phyloP scores from a whole-genome alignment of 208 protist species.

The Blastocrithidia nonstop region DNA sequence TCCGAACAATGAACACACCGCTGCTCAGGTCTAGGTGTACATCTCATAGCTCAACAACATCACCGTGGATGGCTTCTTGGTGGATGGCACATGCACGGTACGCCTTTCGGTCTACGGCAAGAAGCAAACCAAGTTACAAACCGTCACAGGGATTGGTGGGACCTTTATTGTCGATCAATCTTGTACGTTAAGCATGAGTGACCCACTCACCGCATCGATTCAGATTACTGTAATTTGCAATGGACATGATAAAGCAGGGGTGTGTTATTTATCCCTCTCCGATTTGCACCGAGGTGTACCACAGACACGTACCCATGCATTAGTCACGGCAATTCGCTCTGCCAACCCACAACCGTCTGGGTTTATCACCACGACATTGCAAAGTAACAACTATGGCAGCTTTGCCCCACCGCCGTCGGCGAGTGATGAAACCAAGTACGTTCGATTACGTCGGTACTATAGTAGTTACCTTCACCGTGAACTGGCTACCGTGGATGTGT shows the following conservation, averaged over 20 bases:
- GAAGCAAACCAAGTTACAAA: conserved; percentile 13
- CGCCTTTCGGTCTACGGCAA: conserved; percentile 32
- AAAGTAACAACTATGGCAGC: conserved; percentile 32
- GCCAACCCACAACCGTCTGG: conserved; percentile 24
- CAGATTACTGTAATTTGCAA: conserved; percentile 34
- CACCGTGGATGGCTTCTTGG: conserved; percentile 20
- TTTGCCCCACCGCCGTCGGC: conserved; percentile 13
- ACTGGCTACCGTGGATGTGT: conserved; percentile 38
- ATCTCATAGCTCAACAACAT: conserved; percentile 35
- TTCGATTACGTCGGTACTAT: conserved; percentile 40
- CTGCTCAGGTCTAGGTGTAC: conserved; percentile 15
- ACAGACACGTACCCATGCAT: conserved; percentile 43
- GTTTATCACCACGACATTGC: conserved; percentile 39
- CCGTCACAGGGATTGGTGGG: conserved; percentile 16
- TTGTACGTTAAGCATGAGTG: conserved; percentile 20
- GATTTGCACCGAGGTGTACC: conserved; percentile 30
- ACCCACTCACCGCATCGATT: conserved; percentile 22
- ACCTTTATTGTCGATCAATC: conserved; percentile 28
- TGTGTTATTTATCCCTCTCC: conserved; percentile 39
- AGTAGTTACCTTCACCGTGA: conserved; percentile 50
- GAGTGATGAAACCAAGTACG: conserved; percentile 22
- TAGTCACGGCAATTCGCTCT: conserved; percentile 27
- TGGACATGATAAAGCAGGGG: conserved; percentile 17
- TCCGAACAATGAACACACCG: too few relatives aligned
- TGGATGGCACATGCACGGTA: conserved; percentile 27